Percentiles rank a stretch among this genome's conserved stretches.
These are phyloP conservation scores for Calonectria hawksworthii DNA, from an alignment of 2,329 filamentous ascomycete species.

Conservation along the genomic window DNA sequence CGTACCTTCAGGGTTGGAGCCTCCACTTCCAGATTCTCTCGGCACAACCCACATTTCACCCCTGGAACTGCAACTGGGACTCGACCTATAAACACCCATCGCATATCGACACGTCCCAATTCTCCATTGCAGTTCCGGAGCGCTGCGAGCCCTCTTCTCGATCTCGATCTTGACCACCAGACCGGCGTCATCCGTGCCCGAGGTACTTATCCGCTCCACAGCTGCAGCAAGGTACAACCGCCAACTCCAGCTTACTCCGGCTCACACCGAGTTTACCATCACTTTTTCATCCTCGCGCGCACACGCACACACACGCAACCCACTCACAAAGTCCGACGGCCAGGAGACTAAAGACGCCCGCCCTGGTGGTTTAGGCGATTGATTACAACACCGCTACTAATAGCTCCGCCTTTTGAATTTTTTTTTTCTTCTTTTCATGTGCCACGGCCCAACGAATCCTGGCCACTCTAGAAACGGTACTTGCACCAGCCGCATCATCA, in stretches of 20 bases:
- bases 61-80: slow-evolving; percentile 14
- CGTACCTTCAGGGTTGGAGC: slow-evolving; percentile 19
- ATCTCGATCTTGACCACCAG: slow-evolving; percentile 14
- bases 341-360: slow-evolving; percentile 12
- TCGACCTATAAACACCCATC: slow-evolving; percentile 28
- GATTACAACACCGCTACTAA: slow-evolving; percentile 28
- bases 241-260: slow-evolving; percentile 17
- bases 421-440: slow-evolving; percentile 36
- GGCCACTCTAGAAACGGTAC: slow-evolving; percentile 36
- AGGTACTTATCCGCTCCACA: slow-evolving; percentile 17
- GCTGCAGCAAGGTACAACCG: slow-evolving; percentile 12
- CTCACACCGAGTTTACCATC: slow-evolving; percentile 20
- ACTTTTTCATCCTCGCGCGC: slow-evolving; percentile 17
- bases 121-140: slow-evolving; percentile 5
- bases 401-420: slow-evolving; percentile 27
- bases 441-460: slow-evolving; percentile 32
- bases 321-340: slow-evolving; percentile 5
- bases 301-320: background rate
- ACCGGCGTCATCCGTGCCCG: slow-evolving; percentile 8
- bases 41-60: slow-evolving; percentile 24
- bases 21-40: slow-evolving; percentile 26
- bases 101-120: slow-evolving; percentile 16
- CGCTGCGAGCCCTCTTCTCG: slow-evolving; percentile 2
- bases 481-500: slow-evolving; percentile 40
- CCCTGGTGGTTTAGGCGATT: slow-evolving; percentile 9